Base-by-base conservation (phyloP, 441 rosid species). In the Pelargonium myrrhifolium region DNA sequence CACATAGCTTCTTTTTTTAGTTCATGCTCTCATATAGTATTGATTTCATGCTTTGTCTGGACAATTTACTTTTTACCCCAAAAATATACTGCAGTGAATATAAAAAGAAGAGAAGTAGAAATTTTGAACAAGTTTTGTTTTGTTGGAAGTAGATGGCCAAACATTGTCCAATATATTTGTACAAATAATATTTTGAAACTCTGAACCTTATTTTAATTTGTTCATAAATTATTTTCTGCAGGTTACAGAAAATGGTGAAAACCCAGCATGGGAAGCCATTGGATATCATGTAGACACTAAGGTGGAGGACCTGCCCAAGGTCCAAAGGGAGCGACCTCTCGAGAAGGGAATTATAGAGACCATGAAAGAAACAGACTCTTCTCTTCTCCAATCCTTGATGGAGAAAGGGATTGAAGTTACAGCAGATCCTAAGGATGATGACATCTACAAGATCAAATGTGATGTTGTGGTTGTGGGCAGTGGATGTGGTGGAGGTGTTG, bases 401-500 rank as follows among this genome's bases (percentile, higher is more conserved):
- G 69, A 78, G 17, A 88, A 89, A 76, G 95, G 96, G 65, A 87
- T 93, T 22, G 42, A 75, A 66, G 86, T 77, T 6, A 62, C 71
- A 0, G 65, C 65, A 0, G 86, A 84, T 56, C 11, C 71, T 0
- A 9, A 69, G 28, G 65, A 71, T 0, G 75, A 79, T 0, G 51
- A 26, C 31, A 0, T 70, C 7, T 79, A 70, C 73, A 85, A 37
- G 66, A 82, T 93, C 77, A 82, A 86, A 68, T 93, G 97, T 22
- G 99, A 93, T 63, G 96, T 67, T 4, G 86, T 86, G 0, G 70
- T 93, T 9, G 79, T 93, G 5, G 97, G 99, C 8, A 91, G 97
- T 0, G 99, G 99, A 37, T 86, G 95, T 14, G 99, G 99, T 1
- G 99, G 99, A 14, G 96, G 96, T 3, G 97, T 93, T 9, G 96